Percentiles rank a stretch among this genome's conserved stretches.
phyloP scores from a whole-genome alignment of 2,329 filamentous ascomycete genomes.

The Ramichloridium luteum region DNA sequence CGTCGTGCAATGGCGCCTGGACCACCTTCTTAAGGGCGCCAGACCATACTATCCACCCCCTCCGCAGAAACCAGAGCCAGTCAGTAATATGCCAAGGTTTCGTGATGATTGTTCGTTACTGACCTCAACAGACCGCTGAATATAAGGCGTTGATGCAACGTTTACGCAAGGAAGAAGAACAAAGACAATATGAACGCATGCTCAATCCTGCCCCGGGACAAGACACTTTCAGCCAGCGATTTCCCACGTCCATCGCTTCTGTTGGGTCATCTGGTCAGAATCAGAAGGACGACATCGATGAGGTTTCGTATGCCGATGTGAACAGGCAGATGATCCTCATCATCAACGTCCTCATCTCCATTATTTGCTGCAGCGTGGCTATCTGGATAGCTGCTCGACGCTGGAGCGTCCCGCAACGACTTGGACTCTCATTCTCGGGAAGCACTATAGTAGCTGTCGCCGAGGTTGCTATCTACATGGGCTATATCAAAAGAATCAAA shows the following conservation, averaged over 20 bases:
- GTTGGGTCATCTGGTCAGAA: conserved; percentile 21
- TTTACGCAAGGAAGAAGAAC: conserved; percentile 72
- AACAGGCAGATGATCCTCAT: conserved; percentile 76
- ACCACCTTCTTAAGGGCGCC: conserved; percentile 59
- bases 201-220: conserved; percentile 45
- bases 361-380: conserved; percentile 64
- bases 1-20: conserved; percentile 52
- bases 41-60: conserved; percentile 68
- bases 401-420: conserved; percentile 58
- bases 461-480: conserved; percentile 65
- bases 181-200: conserved; percentile 71
- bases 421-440: conserved; percentile 60
- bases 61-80: conserved; percentile 63
- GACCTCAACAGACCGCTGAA: conserved; percentile 55
- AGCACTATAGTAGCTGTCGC: conserved; percentile 59
- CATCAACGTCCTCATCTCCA: conserved; percentile 78
- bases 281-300: conserved; percentile 44
- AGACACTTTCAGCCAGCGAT: conserved; percentile 50
- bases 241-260: conserved; percentile 43
- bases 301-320: conserved; percentile 57
- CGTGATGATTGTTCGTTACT: too few species aligned
- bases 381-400: conserved; percentile 67
- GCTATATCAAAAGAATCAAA: conserved; percentile 59
- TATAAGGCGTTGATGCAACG: conserved; percentile 81
- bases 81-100: too few species aligned